phyloP scores from a whole-genome alignment of 192 early-diverging fungal genomes.

The Rhizophagus clarus region DNA sequence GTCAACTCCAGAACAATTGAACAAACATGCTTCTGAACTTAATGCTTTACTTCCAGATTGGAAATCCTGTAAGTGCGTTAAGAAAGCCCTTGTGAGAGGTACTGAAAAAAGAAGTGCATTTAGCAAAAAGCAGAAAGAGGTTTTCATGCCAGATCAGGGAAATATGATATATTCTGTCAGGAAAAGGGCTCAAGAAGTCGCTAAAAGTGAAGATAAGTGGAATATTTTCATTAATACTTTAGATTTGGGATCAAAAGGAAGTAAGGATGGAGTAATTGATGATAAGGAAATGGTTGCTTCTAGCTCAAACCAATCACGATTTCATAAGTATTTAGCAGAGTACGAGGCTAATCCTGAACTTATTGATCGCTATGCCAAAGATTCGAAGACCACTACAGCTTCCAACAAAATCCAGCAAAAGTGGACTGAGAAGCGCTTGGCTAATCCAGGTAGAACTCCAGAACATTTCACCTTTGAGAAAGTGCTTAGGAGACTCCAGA shows the following conservation, averaged over 20 bases:
- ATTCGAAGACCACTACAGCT: neutral
- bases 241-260: neutral
- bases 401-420: constrained; percentile 24
- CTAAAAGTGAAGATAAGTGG: neutral
- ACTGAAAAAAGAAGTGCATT: no score
- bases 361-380: constrained; percentile 10
- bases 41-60: no score
- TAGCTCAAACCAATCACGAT: neutral
- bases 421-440: neutral
- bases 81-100: no score
- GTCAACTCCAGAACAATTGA: no score
- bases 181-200: neutral
- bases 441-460: neutral
- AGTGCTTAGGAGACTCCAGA: constrained; percentile 6
- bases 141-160: no score
- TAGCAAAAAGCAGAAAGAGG: no score
- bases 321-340: constrained; percentile 19
- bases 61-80: no score
- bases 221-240: neutral
- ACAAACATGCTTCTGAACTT: no score
- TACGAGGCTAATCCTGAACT: neutral
- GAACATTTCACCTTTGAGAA: constrained; percentile 15
- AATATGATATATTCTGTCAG: no score
- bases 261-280: neutral
- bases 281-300: neutral